Evolutionary conservation across 1,139 yeast genomes (phyloP).

Genomic region (Suhomyces kunorum): DNA sequence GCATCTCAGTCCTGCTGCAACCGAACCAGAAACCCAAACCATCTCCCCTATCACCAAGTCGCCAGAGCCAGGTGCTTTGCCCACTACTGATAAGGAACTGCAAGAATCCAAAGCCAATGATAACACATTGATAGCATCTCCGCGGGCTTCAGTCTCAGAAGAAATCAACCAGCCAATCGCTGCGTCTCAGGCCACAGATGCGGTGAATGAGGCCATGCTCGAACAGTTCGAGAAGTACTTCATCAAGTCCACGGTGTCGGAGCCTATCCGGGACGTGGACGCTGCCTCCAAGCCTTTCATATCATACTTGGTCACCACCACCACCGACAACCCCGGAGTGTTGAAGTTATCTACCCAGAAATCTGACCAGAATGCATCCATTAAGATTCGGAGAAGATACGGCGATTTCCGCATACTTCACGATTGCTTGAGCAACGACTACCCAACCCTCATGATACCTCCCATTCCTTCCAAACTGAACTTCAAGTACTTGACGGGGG

Average conservation of each 20-base stretch:
- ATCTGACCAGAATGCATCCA: conserved; percentile 32
- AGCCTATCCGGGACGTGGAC: conserved; percentile 74
- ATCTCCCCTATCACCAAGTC: background rate
- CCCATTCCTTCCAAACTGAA: conserved; percentile 94
- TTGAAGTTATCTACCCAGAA: conserved; percentile 29
- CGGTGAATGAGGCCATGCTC: background rate
- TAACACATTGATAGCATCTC: conserved; percentile 2
- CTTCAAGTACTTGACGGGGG: conserved; percentile 93
- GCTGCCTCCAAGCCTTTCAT: conserved; percentile 82
- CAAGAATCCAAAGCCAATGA: conserved; percentile 2
- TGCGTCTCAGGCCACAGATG: background rate
- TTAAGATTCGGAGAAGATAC: conserved; percentile 72
- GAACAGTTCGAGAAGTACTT: conserved; percentile 24
- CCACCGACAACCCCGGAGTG: conserved; percentile 48
- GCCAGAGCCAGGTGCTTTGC: background rate
- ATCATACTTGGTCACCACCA: conserved; percentile 76
- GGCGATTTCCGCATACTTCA: conserved; percentile 81
- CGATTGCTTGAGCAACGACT: conserved; percentile 72
- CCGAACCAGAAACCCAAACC: background rate
- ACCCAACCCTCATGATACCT: conserved; percentile 83
- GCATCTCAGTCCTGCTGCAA: background rate
- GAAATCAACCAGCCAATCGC: background rate
- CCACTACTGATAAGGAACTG: background rate
- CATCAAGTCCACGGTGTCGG: conserved; percentile 53
- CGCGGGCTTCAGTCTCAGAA: conserved; percentile 3